phyloP scores from a whole-genome alignment of 2,329 filamentous ascomycete species.

The Blastomyces silverae region DNA sequence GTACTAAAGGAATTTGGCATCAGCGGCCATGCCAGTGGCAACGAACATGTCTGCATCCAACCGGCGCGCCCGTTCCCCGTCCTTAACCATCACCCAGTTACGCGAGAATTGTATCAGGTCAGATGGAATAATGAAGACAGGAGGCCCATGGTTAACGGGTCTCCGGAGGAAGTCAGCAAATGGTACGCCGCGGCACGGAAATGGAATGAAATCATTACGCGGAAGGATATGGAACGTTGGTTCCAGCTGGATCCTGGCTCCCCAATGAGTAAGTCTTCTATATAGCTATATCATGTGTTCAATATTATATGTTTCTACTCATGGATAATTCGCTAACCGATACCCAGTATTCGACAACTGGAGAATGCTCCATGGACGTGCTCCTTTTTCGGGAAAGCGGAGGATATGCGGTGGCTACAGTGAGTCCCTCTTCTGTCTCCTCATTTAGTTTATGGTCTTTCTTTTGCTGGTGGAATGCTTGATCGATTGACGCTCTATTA shows the following conservation, averaged over 20 bases:
- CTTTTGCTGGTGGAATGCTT: not conserved
- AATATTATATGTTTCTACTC: constrained; percentile 7
- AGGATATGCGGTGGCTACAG: constrained; percentile 89
- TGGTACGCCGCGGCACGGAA: constrained; percentile 79
- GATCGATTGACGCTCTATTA: constrained; percentile 16
- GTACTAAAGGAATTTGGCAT: constrained; percentile 54
- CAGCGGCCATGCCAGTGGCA: constrained; percentile 79
- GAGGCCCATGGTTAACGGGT: constrained; percentile 57
- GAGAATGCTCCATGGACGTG: constrained; percentile 82
- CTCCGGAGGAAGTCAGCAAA: constrained; percentile 42
- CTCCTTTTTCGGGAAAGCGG: constrained; percentile 72
- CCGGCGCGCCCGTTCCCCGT: constrained; percentile 66
- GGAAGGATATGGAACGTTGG: constrained; percentile 64
- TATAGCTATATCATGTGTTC: not conserved
- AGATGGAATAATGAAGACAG: constrained; percentile 94
- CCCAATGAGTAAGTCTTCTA: constrained; percentile 57
- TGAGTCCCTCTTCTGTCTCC: constrained; percentile 43
- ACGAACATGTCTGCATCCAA: constrained; percentile 71
- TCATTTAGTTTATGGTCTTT: not conserved
- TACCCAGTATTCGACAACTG: constrained; percentile 84
- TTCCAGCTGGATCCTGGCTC: constrained; percentile 73
- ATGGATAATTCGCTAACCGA: constrained; percentile 11
- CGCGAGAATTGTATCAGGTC: constrained; percentile 53
- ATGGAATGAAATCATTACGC: constrained; percentile 64
- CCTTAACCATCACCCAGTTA: constrained; percentile 52